phyloP scores from a whole-genome alignment of 2,329 filamentous ascomycete genomes.

The Aspergillus ochraceoroseus region DNA sequence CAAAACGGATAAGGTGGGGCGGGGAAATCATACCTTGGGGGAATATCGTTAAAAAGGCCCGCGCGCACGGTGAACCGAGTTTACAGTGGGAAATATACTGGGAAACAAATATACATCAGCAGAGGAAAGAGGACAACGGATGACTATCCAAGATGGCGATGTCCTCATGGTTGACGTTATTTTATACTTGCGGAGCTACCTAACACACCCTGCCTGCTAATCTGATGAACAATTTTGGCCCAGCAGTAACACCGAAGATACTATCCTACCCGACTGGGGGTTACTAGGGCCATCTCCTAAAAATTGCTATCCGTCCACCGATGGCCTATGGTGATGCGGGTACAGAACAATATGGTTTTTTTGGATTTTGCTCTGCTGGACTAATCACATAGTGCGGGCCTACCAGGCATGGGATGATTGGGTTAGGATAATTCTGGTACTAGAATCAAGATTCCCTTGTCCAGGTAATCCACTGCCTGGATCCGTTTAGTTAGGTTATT shows the following conservation, averaged over 20 bases:
- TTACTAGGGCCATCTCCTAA: background rate
- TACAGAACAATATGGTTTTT: slow-evolving; percentile 4
- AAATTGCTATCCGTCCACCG: slow-evolving; percentile 2
- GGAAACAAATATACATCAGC: background rate
- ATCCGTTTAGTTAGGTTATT: too few relatives aligned
- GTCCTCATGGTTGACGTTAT: slow-evolving; percentile 2
- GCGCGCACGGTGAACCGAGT: too few relatives aligned
- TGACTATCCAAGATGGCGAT: background rate
- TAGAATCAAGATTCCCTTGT: slow-evolving; percentile 3
- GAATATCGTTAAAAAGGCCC: too few relatives aligned
- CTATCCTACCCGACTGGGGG: too few relatives aligned
- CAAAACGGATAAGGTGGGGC: background rate
- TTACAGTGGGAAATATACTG: background rate
- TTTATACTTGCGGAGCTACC: background rate
- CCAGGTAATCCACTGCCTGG: slow-evolving; percentile 2
- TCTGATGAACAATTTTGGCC: slow-evolving; percentile 8
- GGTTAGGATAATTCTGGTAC: slow-evolving; percentile 1
- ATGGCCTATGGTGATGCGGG: slow-evolving; percentile 1
- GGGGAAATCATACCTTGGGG: background rate
- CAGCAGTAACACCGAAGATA: background rate
- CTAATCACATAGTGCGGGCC: slow-evolving; percentile 11
- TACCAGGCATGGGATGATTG: slow-evolving; percentile 7
- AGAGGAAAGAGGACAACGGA: background rate
- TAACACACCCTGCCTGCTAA: background rate
- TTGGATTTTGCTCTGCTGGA: slow-evolving; percentile 2